A percentile compares a stretch with the other conserved stretches of the same genome.
Evolutionary conservation across 805 yeast genomes (phyloP).

Genomic region (Myxozyma monticola): DNA sequence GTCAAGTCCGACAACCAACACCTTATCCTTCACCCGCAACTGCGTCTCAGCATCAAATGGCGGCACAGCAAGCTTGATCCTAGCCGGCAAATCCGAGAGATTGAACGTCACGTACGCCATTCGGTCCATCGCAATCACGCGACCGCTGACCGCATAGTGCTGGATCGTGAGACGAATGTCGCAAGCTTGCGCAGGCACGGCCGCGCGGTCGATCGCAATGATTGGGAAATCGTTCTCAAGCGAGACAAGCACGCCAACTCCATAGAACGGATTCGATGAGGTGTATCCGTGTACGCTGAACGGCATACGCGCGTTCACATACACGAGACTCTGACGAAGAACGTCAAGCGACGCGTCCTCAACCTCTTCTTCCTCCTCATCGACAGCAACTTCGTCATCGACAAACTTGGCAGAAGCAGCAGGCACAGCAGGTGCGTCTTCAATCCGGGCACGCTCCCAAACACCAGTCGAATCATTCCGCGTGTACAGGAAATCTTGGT

Average conservation of each 20-base stretch:
- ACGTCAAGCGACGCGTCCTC: conserved; percentile 6
- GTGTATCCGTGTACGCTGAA: conserved; percentile 29
- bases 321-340: conserved; percentile 23
- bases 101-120: conserved; percentile 25
- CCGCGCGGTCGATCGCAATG: conserved; percentile 25
- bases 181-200: conserved; percentile 26
- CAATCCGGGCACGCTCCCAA: conserved; percentile 24
- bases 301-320: conserved; percentile 27
- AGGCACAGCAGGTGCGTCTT: neutral
- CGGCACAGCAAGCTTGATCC: conserved; percentile 18
- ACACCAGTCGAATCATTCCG: conserved; percentile 26
- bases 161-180: conserved; percentile 29
- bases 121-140: conserved; percentile 25
- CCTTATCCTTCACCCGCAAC: conserved; percentile 16
- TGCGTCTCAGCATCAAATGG: conserved; percentile 7
- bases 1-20: conserved; percentile 18
- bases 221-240: conserved; percentile 17
- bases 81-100: conserved; percentile 12
- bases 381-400: neutral
- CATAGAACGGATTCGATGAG: conserved; percentile 23
- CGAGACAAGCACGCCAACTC: conserved; percentile 23
- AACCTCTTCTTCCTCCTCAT: conserved; percentile 16
- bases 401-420: neutral
- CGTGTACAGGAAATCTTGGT: conserved; percentile 20
- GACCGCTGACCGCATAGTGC: conserved; percentile 22